Conservation (phyloP, 208 protist species). For the Naegleria fowleri region DNA sequence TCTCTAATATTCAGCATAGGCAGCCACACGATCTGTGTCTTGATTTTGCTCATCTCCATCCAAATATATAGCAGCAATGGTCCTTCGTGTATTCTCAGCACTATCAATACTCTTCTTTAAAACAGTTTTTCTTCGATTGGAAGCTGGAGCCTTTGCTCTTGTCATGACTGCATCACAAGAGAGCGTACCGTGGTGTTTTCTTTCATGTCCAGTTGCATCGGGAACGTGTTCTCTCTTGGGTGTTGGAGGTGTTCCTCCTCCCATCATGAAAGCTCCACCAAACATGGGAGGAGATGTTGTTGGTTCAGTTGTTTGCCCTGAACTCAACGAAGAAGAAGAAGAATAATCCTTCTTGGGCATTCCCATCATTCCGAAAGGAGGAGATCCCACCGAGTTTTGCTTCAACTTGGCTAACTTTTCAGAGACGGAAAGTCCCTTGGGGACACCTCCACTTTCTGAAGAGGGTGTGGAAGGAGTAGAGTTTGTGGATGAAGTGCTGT, state of each 20-base stretch:
- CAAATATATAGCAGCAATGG: background rate
- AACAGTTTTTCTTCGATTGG: background rate
- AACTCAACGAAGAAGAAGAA: background rate
- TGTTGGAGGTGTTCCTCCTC: background rate
- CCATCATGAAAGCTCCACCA: background rate
- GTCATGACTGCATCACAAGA: background rate
- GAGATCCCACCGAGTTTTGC: background rate
- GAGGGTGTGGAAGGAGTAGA: too few species aligned
- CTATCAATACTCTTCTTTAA: background rate
- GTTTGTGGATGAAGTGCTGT: too few species aligned
- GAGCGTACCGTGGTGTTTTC: background rate
- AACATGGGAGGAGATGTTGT: too few species aligned
- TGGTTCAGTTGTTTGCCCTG: too few species aligned
- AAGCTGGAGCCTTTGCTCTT: background rate
- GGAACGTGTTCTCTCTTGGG: background rate
- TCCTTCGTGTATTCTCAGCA: background rate
- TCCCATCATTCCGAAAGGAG: background rate
- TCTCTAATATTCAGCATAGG: too few species aligned
- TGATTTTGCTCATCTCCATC: background rate
- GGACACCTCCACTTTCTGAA: background rate
- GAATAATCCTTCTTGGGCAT: background rate
- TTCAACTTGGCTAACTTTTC: background rate
- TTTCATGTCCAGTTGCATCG: background rate
- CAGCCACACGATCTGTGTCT: background rate
- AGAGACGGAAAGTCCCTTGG: background rate